These are phyloP conservation scores for Lachnellula subtilissima DNA, from an alignment of 2,329 filamentous ascomycete species.

Conservation along the genomic window DNA sequence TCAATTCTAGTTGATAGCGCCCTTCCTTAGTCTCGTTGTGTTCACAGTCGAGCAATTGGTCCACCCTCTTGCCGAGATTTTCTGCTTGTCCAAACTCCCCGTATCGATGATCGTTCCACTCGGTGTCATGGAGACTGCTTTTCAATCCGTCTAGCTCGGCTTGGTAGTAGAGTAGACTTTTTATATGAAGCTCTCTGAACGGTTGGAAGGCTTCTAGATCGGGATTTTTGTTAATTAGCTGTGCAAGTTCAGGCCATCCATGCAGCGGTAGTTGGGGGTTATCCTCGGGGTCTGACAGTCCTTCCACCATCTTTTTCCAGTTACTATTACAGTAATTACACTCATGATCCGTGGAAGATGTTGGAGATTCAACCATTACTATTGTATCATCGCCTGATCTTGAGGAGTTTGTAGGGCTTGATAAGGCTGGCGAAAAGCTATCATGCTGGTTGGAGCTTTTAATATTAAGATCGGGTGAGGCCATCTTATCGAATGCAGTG, in stretches of 20 bases:
- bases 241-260: neutral
- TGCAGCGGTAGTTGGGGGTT: neutral
- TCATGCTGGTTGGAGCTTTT: too few species aligned
- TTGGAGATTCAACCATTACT: too few species aligned
- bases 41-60: neutral
- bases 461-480: too few species aligned
- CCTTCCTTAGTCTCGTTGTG: neutral
- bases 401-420: too few species aligned
- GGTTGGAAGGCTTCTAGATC: conserved; percentile 8
- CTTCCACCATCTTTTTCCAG: too few species aligned
- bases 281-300: neutral
- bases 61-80: too few species aligned
- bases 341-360: too few species aligned
- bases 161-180: conserved; percentile 21
- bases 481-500: too few species aligned
- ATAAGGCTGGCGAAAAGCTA: too few species aligned
- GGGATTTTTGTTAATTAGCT: neutral
- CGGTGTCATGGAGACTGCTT: conserved; percentile 8
- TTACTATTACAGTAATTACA: too few species aligned
- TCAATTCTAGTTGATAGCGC: conserved; percentile 5
- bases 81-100: neutral
- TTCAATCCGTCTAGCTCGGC: conserved; percentile 6
- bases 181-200: conserved; percentile 16
- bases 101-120: conserved; percentile 8
- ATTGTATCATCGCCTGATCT: too few species aligned